phyloP scores from a whole-genome alignment of 345 rosid species.

The Syzygium aromaticum region DNA sequence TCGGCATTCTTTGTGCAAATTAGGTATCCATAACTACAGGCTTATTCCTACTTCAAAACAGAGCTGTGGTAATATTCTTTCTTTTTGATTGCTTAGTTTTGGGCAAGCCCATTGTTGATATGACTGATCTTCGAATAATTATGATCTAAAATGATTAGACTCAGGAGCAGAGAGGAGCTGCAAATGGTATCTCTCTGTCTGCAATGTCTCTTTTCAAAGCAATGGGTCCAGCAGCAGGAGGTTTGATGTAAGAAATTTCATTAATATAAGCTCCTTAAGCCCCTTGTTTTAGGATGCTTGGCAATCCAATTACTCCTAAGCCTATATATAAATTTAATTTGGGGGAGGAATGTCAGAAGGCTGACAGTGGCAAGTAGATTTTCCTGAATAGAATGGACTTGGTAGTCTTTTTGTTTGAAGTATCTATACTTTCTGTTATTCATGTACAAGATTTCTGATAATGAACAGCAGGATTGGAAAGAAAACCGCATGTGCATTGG shows the following conservation, averaged over 20 bases:
- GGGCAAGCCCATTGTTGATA: background rate
- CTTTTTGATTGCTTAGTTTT: background rate
- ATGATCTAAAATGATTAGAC: constrained; percentile 7
- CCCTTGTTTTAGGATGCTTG: background rate
- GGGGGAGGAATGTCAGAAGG: background rate
- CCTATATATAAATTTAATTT: background rate
- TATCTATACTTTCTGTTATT: background rate
- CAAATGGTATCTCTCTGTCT: constrained; percentile 41
- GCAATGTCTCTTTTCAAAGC: constrained; percentile 53
- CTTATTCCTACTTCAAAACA: constrained; percentile 44
- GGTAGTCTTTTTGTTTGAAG: background rate
- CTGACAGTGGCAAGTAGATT: background rate
- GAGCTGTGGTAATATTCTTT: constrained; percentile 35
- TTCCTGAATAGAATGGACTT: background rate
- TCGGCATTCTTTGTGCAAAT: background rate
- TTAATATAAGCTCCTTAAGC: background rate
- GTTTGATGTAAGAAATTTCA: constrained; percentile 23
- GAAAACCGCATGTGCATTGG: background rate
- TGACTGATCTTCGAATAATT: background rate
- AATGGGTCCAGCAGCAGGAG: constrained; percentile 45
- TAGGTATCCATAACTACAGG: constrained; percentile 46
- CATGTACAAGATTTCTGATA: background rate
- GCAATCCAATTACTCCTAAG: background rate
- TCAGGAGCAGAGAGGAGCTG: constrained; percentile 47
- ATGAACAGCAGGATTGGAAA: background rate